Percentiles rank a stretch among this genome's conserved stretches.
phyloP scores from a whole-genome alignment of 169 alveolate species.

The Pseudocohnilembus persalinus region DNA sequence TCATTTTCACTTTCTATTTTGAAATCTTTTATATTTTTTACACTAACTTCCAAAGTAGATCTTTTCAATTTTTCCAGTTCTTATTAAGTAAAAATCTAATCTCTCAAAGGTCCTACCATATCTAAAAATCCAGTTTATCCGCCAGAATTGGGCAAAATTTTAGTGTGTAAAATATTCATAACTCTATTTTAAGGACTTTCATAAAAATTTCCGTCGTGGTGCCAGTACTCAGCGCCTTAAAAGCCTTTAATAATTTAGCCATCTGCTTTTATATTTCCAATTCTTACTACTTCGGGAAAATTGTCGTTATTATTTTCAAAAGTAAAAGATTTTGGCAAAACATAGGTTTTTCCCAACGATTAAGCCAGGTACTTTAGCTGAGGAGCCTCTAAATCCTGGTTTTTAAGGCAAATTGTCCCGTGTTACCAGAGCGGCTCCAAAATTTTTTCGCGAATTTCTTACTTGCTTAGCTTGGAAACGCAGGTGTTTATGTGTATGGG shows the following conservation, averaged over 20 bases:
- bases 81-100: neutral
- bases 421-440: constrained; percentile 6
- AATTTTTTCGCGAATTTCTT: neutral
- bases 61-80: neutral
- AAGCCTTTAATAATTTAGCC: neutral
- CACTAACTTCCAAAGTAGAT: neutral
- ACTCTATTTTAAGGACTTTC: neutral
- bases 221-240: constrained; percentile 34
- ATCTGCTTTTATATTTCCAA: constrained; percentile 14
- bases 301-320: neutral
- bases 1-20: constrained; percentile 1
- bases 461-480: no score
- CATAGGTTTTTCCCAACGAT: neutral
- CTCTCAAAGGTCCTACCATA: neutral
- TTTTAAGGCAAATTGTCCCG: constrained; percentile 18
- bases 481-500: no score
- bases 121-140: constrained; percentile 23
- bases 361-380: neutral
- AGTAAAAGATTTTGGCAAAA: constrained; percentile 5
- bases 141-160: constrained; percentile 3
- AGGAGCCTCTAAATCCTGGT: neutral
- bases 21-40: neutral
- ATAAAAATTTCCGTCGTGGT: constrained; percentile 21
- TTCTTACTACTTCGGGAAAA: constrained; percentile 8
- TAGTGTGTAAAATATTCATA: neutral